These are phyloP conservation scores for Colletotrichum musae DNA, from an alignment of 2,329 filamentous ascomycete genomes.

Conservation along the genomic window DNA sequence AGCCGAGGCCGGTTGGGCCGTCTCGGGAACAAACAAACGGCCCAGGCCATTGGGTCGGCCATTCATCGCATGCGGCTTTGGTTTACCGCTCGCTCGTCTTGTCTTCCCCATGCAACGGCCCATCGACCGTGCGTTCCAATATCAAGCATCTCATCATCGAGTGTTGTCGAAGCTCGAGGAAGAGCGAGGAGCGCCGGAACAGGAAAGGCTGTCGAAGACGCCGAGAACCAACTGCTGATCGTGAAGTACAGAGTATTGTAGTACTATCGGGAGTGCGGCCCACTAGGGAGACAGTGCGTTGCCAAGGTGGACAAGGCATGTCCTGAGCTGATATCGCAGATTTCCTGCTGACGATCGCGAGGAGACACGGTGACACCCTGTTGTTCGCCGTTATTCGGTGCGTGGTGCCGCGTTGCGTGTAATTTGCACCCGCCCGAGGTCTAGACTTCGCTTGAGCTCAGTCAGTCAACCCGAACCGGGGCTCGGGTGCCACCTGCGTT, in stretches of 20 bases:
- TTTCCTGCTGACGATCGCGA: background rate
- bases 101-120: too few species aligned
- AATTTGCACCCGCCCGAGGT: background rate
- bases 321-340: background rate
- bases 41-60: too few species aligned
- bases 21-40: too few species aligned
- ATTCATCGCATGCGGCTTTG: too few species aligned
- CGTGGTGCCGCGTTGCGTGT: background rate
- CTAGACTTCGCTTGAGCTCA: background rate
- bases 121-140: too few species aligned
- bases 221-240: slow-evolving; percentile 21
- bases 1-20: too few species aligned
- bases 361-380: too few species aligned
- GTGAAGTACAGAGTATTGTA: background rate
- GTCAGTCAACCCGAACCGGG: background rate
- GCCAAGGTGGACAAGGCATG: background rate
- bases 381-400: too few species aligned
- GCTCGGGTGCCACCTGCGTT: too few species aligned
- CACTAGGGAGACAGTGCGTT: slow-evolving; percentile 24
- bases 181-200: slow-evolving; percentile 15
- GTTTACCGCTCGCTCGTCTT: too few species aligned
- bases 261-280: slow-evolving; percentile 8
- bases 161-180: background rate
- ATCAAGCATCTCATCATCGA: background rate
- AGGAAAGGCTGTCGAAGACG: slow-evolving; percentile 25